Evolutionary conservation across 805 yeast genomes (phyloP).

Genomic region (Lipomyces orientalis): DNA sequence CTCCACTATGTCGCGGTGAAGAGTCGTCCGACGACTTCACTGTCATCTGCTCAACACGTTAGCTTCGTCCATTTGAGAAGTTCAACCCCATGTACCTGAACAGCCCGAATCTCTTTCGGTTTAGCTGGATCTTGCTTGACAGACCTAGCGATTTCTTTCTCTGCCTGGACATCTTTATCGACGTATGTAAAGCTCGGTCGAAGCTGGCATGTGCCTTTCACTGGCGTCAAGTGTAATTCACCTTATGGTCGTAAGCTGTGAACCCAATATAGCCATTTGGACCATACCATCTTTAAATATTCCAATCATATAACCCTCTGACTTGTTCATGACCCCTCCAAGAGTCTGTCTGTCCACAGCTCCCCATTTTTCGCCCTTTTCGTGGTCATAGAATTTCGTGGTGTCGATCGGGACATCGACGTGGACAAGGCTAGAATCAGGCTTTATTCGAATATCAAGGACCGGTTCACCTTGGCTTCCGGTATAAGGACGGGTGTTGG

Average conservation of each 20-base stretch:
- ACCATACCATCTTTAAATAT: conserved; percentile 49
- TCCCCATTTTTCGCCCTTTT: conserved; percentile 69
- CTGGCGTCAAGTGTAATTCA: conserved; percentile 66
- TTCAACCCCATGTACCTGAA: conserved; percentile 50
- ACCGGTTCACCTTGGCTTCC: conserved; percentile 48
- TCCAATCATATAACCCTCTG: conserved; percentile 48
- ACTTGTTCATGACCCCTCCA: conserved; percentile 64
- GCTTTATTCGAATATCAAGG: conserved; percentile 61
- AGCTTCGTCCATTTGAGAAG: not conserved
- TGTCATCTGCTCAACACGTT: conserved; percentile 52
- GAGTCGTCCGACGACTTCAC: conserved; percentile 66
- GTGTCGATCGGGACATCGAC: conserved; percentile 79
- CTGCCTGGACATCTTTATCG: conserved; percentile 60
- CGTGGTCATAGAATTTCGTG: conserved; percentile 65
- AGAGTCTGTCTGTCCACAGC: conserved; percentile 61
- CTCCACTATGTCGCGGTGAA: conserved; percentile 70
- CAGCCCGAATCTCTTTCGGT: conserved; percentile 60
- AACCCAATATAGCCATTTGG: not conserved
- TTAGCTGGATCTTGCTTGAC: conserved; percentile 51
- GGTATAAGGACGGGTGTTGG: conserved; percentile 51
- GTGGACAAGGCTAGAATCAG: conserved; percentile 67
- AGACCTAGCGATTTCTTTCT: conserved; percentile 50
- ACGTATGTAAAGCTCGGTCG: conserved; percentile 83
- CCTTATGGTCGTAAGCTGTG: conserved; percentile 11
- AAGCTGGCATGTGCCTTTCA: conserved; percentile 73